Evolutionary conservation across 2,329 filamentous ascomycete genomes (phyloP).

Genomic region (Xylariaceae sp.): DNA sequence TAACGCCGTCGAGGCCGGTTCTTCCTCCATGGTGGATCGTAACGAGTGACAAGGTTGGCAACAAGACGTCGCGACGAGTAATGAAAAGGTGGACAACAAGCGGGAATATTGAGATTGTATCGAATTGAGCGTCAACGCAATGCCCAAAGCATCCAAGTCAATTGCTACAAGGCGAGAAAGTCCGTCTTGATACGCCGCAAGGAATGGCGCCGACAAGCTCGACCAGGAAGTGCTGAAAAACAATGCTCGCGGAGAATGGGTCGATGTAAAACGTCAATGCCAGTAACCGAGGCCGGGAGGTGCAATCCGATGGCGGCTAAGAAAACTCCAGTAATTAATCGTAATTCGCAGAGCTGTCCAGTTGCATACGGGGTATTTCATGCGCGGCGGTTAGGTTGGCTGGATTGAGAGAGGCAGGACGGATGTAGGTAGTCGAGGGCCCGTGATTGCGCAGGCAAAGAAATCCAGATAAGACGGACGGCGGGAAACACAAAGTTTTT

Average conservation of each 20-base stretch:
- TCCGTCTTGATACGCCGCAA: neutral
- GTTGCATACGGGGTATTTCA: slow-evolving; percentile 4
- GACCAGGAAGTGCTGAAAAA: neutral
- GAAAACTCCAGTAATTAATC: neutral
- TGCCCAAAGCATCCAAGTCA: slow-evolving; percentile 18
- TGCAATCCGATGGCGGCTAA: neutral
- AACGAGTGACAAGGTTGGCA: slow-evolving; percentile 23
- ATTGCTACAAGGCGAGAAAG: slow-evolving; percentile 11
- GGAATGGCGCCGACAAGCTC: neutral
- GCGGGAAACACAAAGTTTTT: neutral
- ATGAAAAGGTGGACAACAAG: slow-evolving; percentile 18
- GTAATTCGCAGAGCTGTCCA: neutral
- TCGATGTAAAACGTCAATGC: neutral
- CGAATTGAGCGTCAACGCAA: slow-evolving; percentile 19
- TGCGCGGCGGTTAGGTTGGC: slow-evolving; percentile 1
- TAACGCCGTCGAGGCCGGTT: slow-evolving; percentile 32
- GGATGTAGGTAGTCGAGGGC: neutral
- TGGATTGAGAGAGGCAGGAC: neutral
- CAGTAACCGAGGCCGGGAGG: too few relatives aligned
- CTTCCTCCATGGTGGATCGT: slow-evolving; percentile 43
- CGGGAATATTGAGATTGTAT: slow-evolving; percentile 20
- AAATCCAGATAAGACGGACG: neutral
- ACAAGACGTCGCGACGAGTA: slow-evolving; percentile 21
- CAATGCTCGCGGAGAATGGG: neutral
- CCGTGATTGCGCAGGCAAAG: slow-evolving; percentile 1